Evolutionary conservation across 768 basidiomycete genomes (phyloP).

Genomic region (Boletus reticulatus): DNA sequence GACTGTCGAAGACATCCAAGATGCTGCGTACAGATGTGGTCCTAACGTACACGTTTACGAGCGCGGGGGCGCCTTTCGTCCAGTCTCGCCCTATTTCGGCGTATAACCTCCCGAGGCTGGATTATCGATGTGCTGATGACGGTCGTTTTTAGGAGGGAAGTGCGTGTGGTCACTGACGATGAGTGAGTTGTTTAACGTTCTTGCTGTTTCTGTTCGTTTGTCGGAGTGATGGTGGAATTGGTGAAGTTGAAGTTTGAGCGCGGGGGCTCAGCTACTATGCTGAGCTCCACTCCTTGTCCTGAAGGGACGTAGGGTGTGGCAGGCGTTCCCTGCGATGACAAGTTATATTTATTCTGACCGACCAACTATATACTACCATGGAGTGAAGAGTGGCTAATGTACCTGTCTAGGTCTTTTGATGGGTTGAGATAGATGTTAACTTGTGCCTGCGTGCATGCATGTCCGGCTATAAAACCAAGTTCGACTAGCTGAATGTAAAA

Average conservation of each 20-base stretch:
- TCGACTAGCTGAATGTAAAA: conserved; percentile 6
- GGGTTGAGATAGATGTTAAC: conserved; percentile 6
- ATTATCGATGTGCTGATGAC: background rate
- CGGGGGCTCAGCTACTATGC: conserved; percentile 21
- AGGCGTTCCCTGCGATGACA: conserved; percentile 25
- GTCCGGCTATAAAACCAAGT: background rate
- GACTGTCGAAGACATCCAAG: conserved; percentile 75
- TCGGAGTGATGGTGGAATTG: conserved; percentile 30
- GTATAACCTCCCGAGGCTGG: conserved; percentile 34
- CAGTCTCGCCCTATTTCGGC: conserved; percentile 36
- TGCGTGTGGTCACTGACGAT: background rate
- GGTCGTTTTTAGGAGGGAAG: too few relatives aligned
- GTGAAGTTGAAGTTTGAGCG: too few relatives aligned
- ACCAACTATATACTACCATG: background rate
- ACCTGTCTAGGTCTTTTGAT: background rate
- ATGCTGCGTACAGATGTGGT: conserved; percentile 43
- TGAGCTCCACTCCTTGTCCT: conserved; percentile 27
- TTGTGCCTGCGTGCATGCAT: conserved; percentile 3
- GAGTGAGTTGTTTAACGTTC: conserved; percentile 3
- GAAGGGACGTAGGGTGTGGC: conserved; percentile 21
- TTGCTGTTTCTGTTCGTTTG: background rate
- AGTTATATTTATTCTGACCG: conserved; percentile 37
- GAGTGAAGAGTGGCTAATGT: conserved; percentile 2
- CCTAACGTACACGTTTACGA: conserved; percentile 25
- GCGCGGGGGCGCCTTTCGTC: conserved; percentile 23